These are phyloP conservation scores for Stemphylium vesicarium DNA, from an alignment of 2,329 filamentous ascomycete species.

Conservation along the genomic window DNA sequence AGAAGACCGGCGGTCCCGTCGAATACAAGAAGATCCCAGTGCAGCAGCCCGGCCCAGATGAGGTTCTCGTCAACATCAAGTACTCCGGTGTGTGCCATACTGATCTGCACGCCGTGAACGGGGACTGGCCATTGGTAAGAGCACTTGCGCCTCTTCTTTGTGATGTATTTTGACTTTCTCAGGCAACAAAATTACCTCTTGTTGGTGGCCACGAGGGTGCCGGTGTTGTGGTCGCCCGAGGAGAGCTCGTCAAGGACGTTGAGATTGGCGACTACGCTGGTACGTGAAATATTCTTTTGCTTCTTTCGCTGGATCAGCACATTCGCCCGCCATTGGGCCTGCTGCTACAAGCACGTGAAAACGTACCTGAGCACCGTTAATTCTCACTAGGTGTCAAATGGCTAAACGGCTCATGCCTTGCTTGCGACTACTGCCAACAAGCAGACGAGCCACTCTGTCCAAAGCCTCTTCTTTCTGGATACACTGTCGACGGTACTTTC, in stretches of 20 bases:
- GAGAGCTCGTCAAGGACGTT: constrained; percentile 77
- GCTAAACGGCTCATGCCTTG: constrained; percentile 86
- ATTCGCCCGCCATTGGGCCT: too few relatives aligned
- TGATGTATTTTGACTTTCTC: constrained; percentile 18
- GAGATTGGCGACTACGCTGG: constrained; percentile 79
- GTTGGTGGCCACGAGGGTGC: constrained; percentile 83
- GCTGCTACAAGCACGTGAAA: too few relatives aligned
- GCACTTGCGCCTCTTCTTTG: background rate
- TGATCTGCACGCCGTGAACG: constrained; percentile 80
- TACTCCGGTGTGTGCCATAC: constrained; percentile 92
- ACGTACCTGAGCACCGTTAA: background rate
- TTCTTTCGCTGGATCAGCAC: too few relatives aligned
- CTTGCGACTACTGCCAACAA: constrained; percentile 82
- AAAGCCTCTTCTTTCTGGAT: constrained; percentile 78
- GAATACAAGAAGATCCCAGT: constrained; percentile 84
- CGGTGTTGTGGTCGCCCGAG: constrained; percentile 80
- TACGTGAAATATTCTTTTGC: background rate
- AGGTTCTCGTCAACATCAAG: constrained; percentile 91
- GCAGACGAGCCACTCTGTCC: constrained; percentile 83
- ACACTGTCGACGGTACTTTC: constrained; percentile 92
- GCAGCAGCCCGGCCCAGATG: constrained; percentile 79
- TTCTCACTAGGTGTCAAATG: constrained; percentile 71
- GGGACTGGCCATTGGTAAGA: constrained; percentile 79
- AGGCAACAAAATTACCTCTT: constrained; percentile 77
- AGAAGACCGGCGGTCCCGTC: constrained; percentile 74